phyloP scores from a whole-genome alignment of 192 early-diverging fungal genomes.

The Phycomyces blakesleeanus region DNA sequence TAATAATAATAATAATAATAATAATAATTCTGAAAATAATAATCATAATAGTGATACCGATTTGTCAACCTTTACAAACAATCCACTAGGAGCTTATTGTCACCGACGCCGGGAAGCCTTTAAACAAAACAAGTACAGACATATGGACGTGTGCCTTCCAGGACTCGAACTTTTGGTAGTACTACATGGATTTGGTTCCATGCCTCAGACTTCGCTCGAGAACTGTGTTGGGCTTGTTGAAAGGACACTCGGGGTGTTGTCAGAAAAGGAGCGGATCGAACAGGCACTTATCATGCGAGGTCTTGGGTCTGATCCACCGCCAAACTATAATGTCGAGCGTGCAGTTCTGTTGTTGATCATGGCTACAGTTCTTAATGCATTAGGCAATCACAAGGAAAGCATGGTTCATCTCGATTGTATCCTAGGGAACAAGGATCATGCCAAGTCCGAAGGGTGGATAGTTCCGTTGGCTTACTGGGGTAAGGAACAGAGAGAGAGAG shows the following conservation, averaged over 20 bases:
- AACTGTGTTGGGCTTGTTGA: constrained; percentile 20
- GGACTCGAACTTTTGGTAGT: constrained; percentile 43
- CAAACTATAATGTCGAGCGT: constrained; percentile 2
- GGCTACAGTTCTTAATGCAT: constrained; percentile 40
- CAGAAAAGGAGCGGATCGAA: constrained; percentile 1
- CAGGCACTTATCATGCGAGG: neutral
- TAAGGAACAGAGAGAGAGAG: too few relatives aligned
- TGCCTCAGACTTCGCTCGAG: constrained; percentile 30
- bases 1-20: too few relatives aligned
- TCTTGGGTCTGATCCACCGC: neutral
- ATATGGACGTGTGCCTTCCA: constrained; percentile 36
- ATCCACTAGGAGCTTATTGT: constrained; percentile 28
- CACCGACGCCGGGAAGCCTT: constrained; percentile 8
- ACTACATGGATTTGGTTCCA: constrained; percentile 44
- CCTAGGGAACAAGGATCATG: constrained; percentile 26
- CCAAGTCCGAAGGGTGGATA: constrained; percentile 40
- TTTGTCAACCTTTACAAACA: constrained; percentile 32
- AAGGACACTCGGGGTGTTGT: neutral
- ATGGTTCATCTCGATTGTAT: constrained; percentile 39
- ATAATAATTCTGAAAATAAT: too few relatives aligned
- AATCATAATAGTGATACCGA: constrained; percentile 12
- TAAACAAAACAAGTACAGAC: constrained; percentile 22
- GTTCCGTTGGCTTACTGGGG: constrained; percentile 47
- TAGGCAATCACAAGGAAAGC: constrained; percentile 31
- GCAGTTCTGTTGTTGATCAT: constrained; percentile 42